phyloP scores from a whole-genome alignment of 2,329 filamentous ascomycete genomes.

The Kalmusia sp. region DNA sequence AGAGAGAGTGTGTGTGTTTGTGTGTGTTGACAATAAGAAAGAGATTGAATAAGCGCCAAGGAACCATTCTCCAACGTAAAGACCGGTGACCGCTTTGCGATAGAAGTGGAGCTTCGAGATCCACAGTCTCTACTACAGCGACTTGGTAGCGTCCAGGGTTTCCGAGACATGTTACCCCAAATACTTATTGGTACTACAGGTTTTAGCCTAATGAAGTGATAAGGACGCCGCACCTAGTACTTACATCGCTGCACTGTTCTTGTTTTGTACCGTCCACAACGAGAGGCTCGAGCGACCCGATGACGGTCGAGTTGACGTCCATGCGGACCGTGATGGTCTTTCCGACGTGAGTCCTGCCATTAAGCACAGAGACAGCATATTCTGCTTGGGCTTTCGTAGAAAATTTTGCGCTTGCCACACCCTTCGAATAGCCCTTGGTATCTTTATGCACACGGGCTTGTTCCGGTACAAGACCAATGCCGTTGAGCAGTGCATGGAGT shows the following conservation, averaged over 20 bases:
- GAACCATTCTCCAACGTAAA: too few relatives aligned
- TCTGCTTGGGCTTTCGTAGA: constrained; percentile 38
- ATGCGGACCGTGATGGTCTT: constrained; percentile 42
- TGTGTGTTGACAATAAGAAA: too few relatives aligned
- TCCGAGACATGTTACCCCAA: neutral
- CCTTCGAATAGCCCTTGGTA: constrained; percentile 34
- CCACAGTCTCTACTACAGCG: neutral
- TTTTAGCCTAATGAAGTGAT: constrained; percentile 13
- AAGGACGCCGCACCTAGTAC: constrained; percentile 4
- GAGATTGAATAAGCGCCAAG: too few relatives aligned
- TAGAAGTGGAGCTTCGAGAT: too few relatives aligned
- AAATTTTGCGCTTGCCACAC: constrained; percentile 42
- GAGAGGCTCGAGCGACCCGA: constrained; percentile 38
- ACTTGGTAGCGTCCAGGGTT: neutral
- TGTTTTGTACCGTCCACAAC: constrained; percentile 43
- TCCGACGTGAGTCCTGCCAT: constrained; percentile 36
- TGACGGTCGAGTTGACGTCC: constrained; percentile 42
- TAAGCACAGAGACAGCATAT: constrained; percentile 33
- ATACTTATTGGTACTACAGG: constrained; percentile 17
- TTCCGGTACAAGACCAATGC: constrained; percentile 28
- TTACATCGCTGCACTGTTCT: constrained; percentile 24
- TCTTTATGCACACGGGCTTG: constrained; percentile 36
- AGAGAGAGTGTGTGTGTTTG: too few relatives aligned
- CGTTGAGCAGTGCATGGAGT: constrained; percentile 33
- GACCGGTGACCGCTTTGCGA: too few relatives aligned